Evolutionary conservation across 2,329 filamentous ascomycete species (phyloP).

Genomic region (Gliomastix tumulicola): DNA sequence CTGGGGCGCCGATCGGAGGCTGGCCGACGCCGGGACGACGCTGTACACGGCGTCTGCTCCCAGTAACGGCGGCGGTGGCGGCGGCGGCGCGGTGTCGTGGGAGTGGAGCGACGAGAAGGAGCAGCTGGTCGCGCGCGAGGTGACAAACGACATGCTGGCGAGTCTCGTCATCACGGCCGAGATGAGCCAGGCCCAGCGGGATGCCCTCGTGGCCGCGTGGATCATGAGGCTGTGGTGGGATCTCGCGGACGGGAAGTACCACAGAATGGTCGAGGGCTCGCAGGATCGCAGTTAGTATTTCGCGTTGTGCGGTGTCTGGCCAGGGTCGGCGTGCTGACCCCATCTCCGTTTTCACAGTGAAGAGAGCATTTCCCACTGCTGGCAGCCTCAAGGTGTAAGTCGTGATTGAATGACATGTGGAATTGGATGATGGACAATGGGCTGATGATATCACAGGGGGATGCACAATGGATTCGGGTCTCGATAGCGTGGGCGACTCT

Average conservation of each 20-base stretch:
- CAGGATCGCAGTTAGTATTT: too few relatives aligned
- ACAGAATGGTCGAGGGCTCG: too few relatives aligned
- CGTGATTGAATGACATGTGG: too few relatives aligned
- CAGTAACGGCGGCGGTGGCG: constrained; percentile 2
- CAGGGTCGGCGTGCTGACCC: too few relatives aligned
- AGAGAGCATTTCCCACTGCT: too few relatives aligned
- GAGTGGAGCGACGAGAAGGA: constrained; percentile 22
- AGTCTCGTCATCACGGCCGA: constrained; percentile 21
- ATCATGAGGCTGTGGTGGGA: constrained; percentile 24
- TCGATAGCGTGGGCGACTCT: too few relatives aligned
- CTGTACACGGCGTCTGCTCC: constrained; percentile 19
- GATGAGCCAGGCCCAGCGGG: constrained; percentile 17
- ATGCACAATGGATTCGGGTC: too few relatives aligned
- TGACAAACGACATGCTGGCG: constrained; percentile 15
- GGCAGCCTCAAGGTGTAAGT: too few relatives aligned
- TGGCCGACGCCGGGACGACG: constrained; percentile 11
- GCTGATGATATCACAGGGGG: too few relatives aligned
- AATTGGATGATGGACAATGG: too few relatives aligned
- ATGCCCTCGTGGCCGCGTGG: constrained; percentile 27
- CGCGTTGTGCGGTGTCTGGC: too few relatives aligned
- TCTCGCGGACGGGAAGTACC: constrained; percentile 23
- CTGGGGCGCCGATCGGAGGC: constrained; percentile 10
- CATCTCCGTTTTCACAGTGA: too few relatives aligned
- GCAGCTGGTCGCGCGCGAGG: constrained; percentile 21
- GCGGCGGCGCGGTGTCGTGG: constrained; percentile 11